Evolutionary conservation across 345 rosid species (phyloP), one percentile per base, ranked within the genome.

Genomic region (Citrus unshiu): DNA sequence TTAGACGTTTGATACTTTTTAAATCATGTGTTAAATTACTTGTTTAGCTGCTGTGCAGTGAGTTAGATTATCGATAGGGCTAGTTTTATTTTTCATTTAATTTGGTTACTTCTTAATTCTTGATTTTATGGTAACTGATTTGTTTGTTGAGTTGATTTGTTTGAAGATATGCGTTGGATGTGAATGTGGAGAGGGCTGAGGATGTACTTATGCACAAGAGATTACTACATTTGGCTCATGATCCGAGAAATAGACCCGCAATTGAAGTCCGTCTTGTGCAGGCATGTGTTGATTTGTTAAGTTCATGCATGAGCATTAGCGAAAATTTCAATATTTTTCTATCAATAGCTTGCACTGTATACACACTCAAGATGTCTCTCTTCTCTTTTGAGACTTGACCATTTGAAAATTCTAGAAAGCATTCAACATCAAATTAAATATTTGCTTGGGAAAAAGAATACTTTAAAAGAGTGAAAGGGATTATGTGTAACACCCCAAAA

Each of bases 161-260:
- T 68, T 76, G 69, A 77, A 96, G 99, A 80, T 96, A 96, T 83
- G 98, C 99, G 29, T 86, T 94, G 82, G 99, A 96, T 89, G 99
- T 96, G 74, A 96, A 94, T 89, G 95, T 87, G 71, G 99, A 94
- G 87, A 90, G 98, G 63, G 99, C 99, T 3, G 97, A 93, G 82
- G 99, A 94, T 83, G 99, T 96, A 6, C 88, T 96, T 16, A 91
- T 87, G 91, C 98, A 96, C 85, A 86, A 87, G 81, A 86, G 87
- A 75, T 80, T 91, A 57, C 86, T 91, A 73, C 85, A 85, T 77
- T 82, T 84, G 86, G 92, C 89, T 77, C 89, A 81, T 37, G 87
- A 89, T 86, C 92, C 92, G 29, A 84, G 79, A 51, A 85, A 83
- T 77, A 71, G 92, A 72, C 91, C 91, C 3, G 89, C 90, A 30